phyloP scores from a whole-genome alignment of 768 basidiomycete species.

The Boletus pseudo-olivaceus region DNA sequence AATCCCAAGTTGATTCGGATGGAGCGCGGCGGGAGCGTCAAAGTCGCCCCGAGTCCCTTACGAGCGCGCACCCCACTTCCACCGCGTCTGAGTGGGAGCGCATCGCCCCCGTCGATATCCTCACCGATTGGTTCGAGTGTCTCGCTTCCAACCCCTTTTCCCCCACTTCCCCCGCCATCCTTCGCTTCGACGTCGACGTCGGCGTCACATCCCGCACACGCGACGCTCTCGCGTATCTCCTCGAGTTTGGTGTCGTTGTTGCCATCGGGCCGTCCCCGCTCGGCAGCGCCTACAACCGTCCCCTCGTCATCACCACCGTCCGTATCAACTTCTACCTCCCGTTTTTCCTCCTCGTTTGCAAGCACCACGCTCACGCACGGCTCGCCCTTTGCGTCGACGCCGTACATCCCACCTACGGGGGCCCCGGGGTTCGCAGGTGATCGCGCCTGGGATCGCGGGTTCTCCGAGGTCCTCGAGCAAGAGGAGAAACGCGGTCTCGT shows the following conservation, averaged over 20 bases:
- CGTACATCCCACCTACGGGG: constrained; percentile 51
- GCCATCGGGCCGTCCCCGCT: constrained; percentile 22
- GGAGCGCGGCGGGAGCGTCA: constrained; percentile 9
- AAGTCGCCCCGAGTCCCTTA: constrained; percentile 6
- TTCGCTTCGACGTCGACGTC: neutral
- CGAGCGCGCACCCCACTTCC: constrained; percentile 16
- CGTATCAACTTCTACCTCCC: constrained; percentile 9
- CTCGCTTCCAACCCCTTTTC: constrained; percentile 10
- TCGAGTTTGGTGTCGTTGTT: constrained; percentile 52
- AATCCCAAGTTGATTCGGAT: constrained; percentile 8
- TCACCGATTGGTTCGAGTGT: constrained; percentile 15
- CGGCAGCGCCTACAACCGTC: neutral
- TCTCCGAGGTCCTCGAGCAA: constrained; percentile 43
- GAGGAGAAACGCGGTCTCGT: constrained; percentile 41
- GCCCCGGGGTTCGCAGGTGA: constrained; percentile 79
- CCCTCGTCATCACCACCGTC: constrained; percentile 12
- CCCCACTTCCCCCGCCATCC: neutral
- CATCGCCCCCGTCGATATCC: constrained; percentile 24
- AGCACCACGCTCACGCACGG: constrained; percentile 36
- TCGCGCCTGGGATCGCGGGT: constrained; percentile 64
- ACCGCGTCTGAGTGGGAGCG: constrained; percentile 22
- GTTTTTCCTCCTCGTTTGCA: constrained; percentile 14
- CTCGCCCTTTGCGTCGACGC: constrained; percentile 48
- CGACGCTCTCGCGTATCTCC: constrained; percentile 44
- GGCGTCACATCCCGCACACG: constrained; percentile 23